phyloP scores from a whole-genome alignment of 2,329 filamentous ascomycete species.

The Cryphonectria nitschkei region DNA sequence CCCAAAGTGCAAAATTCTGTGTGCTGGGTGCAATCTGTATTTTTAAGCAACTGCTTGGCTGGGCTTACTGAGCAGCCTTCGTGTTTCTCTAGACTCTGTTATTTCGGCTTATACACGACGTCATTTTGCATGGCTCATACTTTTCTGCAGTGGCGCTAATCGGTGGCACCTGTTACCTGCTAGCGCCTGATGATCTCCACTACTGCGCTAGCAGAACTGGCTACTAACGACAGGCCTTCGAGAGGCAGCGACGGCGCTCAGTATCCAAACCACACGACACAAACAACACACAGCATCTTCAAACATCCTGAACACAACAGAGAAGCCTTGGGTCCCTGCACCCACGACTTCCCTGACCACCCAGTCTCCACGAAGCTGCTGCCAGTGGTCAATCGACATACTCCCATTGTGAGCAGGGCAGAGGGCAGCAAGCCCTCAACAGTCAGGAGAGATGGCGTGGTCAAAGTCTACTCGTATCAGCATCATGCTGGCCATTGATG shows the following conservation, averaged over 20 bases:
- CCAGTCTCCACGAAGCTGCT: neutral
- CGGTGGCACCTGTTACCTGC: neutral
- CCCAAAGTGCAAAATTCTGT: neutral
- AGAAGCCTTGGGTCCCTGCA: neutral
- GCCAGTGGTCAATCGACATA: neutral
- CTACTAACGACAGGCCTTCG: neutral
- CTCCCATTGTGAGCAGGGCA: constrained; percentile 18
- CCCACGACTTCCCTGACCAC: neutral
- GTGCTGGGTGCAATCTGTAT: neutral
- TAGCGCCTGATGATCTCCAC: neutral
- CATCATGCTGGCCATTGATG: constrained; percentile 90
- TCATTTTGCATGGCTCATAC: neutral
- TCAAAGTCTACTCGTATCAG: constrained; percentile 92
- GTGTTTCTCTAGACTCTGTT: neutral
- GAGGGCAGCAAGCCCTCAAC: constrained; percentile 22
- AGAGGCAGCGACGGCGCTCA: neutral
- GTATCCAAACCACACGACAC: neutral
- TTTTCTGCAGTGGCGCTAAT: neutral
- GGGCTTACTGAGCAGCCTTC: neutral
- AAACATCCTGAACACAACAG: neutral
- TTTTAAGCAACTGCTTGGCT: neutral
- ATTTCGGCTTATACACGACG: neutral
- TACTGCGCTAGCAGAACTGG: neutral
- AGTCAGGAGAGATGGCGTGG: constrained; percentile 68
- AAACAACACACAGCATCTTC: neutral